phyloP scores from a whole-genome alignment of 2,329 filamentous ascomycete species.

The Cadophora sp. region DNA sequence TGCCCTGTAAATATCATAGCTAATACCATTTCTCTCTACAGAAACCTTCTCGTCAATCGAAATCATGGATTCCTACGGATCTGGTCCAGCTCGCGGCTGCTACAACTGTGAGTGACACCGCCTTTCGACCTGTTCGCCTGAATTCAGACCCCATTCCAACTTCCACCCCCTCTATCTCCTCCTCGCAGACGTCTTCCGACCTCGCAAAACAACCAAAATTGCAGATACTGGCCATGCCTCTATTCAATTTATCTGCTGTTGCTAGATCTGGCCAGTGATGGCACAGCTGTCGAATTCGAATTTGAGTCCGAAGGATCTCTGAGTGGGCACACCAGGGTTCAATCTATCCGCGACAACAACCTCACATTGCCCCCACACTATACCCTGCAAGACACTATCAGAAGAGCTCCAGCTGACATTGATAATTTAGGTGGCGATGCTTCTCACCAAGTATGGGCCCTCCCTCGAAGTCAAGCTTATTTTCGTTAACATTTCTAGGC shows the following conservation, averaged over 20 bases:
- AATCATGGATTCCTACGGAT: conserved; percentile 44
- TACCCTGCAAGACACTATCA: background rate
- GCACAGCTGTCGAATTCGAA: conserved; percentile 17
- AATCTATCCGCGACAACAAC: conserved; percentile 20
- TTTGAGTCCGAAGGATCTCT: conserved; percentile 9
- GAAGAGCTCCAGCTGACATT: conserved; percentile 41
- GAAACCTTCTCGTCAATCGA: conserved; percentile 30
- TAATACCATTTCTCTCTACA: conserved; percentile 20
- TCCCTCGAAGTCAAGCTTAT: conserved; percentile 15
- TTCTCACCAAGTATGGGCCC: conserved; percentile 71
- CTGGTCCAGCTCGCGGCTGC: conserved; percentile 50
- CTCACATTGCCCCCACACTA: conserved; percentile 2
- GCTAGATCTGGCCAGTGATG: conserved; percentile 23
- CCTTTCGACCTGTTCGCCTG: conserved; percentile 22
- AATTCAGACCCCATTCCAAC: conserved; percentile 25
- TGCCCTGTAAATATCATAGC: background rate
- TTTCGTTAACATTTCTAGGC: conserved; percentile 58
- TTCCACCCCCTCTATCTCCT: background rate
- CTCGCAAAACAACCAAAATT: background rate
- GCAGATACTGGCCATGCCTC: conserved; percentile 6
- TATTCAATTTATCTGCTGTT: conserved; percentile 14
- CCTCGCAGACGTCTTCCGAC: background rate
- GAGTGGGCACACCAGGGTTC: conserved; percentile 11
- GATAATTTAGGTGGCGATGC: conserved; percentile 69
- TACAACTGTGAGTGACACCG: conserved; percentile 56